Base-by-base conservation (phyloP, 73 alveolate species). In the Symbiodinium natans region DNA sequence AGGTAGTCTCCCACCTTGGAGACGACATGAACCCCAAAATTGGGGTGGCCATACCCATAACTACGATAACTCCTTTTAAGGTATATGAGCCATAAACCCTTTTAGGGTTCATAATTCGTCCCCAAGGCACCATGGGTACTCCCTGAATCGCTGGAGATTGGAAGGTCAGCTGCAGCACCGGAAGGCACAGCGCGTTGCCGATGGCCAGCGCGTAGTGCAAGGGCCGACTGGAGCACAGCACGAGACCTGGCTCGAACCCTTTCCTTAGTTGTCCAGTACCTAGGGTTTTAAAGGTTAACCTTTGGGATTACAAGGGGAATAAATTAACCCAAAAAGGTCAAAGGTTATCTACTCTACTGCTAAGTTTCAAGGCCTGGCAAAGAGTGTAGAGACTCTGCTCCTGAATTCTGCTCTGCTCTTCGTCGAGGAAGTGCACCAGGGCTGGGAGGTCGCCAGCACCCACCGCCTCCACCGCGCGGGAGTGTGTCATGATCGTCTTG, bases 131-230 rank as follows among this genome's bases (percentile, higher is more conserved):
- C 71, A 52, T 0, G 1, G 71, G 71, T 21, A 52, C n/a, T 29
- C 71, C 71, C n/a, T 29, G 71, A 52, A 52, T 52, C 71, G 71
- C 71, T 21, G 71, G 71, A 15, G 71, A 52, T 29, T 87, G 94
- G 29, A 87, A 42, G 19, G 94, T 82, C 68, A 87, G 94, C 56
- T 23, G 43, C 10, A 87, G 71, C 42, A 87, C 84, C 23, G 94
- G 94, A n/a, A 59, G 63, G 68, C 42, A 10, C 94, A 56, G 75
- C 8, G 94, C 94, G 39, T 87, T 87, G 33, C 93, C 93, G 27
- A 54, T 42, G 13, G 93, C 56, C 93, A 52, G 38, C 83, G 52
- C 93, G 25, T 46, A 77, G 93, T 86, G 93, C n/a, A 86, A 43
- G 29, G 27, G 82, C 83, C 94, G 63, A n/a, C 68, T 36, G 85